These are phyloP conservation scores for Ramichloridium luteum DNA, from an alignment of 2,329 filamentous ascomycete species.

Conservation along the genomic window DNA sequence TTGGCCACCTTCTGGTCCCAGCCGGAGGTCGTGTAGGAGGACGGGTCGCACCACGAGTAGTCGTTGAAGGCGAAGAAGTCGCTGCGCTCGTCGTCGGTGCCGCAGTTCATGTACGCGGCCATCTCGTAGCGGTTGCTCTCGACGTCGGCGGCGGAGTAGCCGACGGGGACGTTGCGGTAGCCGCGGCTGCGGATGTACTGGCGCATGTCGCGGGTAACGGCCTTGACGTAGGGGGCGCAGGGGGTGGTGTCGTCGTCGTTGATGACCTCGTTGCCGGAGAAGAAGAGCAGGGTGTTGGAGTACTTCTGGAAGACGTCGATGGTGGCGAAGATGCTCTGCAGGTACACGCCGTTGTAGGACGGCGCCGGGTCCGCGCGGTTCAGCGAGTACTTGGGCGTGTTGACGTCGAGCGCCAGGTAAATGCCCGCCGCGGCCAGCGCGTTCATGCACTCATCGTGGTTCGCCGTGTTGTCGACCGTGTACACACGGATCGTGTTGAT, in stretches of 20 bases:
- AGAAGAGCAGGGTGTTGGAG: slow-evolving; percentile 75
- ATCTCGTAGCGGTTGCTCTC: slow-evolving; percentile 75
- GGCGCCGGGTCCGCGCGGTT: slow-evolving; percentile 59
- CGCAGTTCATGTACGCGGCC: slow-evolving; percentile 89
- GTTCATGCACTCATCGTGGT: slow-evolving; percentile 79
- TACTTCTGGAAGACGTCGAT: slow-evolving; percentile 75
- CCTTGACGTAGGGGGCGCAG: slow-evolving; percentile 57
- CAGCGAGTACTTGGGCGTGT: slow-evolving; percentile 80
- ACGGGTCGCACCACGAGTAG: slow-evolving; percentile 73
- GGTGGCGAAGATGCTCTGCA: slow-evolving; percentile 77
- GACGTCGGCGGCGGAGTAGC: slow-evolving; percentile 78
- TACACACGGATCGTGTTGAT: slow-evolving; percentile 90
- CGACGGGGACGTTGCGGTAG: slow-evolving; percentile 58
- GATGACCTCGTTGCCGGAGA: slow-evolving; percentile 63
- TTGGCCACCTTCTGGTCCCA: slow-evolving; percentile 84
- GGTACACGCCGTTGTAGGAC: slow-evolving; percentile 80
- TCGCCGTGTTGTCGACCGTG: slow-evolving; percentile 72
- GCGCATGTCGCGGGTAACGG: slow-evolving; percentile 68
- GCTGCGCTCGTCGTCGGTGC: slow-evolving; percentile 66
- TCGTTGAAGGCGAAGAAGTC: slow-evolving; percentile 89
- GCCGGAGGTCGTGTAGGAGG: slow-evolving; percentile 56
- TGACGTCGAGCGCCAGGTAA: slow-evolving; percentile 85
- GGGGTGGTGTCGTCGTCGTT: slow-evolving; percentile 50
- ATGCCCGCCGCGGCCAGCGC: slow-evolving; percentile 71
- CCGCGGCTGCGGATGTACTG: slow-evolving; percentile 64